A percentile compares a stretch with the other conserved stretches of the same genome.
Conservation (phyloP, 371 early-diverging fungal species). For the Mucor irregularis region DNA sequence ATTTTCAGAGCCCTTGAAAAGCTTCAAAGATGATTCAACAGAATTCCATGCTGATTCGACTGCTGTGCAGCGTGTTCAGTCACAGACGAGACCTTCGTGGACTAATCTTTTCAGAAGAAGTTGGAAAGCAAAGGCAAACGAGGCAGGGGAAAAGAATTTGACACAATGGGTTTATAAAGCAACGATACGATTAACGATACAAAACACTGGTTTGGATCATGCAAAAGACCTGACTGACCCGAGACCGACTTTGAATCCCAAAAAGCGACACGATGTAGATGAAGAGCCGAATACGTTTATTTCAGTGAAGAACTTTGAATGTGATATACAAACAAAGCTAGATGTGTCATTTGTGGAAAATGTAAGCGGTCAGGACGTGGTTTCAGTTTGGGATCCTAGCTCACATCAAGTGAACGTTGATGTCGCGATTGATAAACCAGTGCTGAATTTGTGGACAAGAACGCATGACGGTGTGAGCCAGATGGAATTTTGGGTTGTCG, state of each 20-base stretch:
- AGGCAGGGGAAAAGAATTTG: neutral
- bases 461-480: constrained; percentile 2
- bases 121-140: constrained; percentile 19
- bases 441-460: constrained; percentile 20
- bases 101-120: constrained; percentile 38
- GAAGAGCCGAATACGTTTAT: constrained; percentile 1
- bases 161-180: constrained; percentile 17
- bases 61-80: constrained; percentile 19
- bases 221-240: neutral
- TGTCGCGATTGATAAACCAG: constrained; percentile 10
- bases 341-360: constrained; percentile 7
- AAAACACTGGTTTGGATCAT: constrained; percentile 8
- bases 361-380: neutral
- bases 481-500: constrained; percentile 27
- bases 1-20: constrained; percentile 10
- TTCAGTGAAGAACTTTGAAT: constrained; percentile 13
- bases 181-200: constrained; percentile 2
- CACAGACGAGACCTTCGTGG: constrained; percentile 29
- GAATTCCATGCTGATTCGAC: neutral
- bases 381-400: constrained; percentile 15
- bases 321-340: neutral
- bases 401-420: constrained; percentile 25
- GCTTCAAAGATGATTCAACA: constrained; percentile 1
- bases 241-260: neutral
- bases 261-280: neutral